These are phyloP conservation scores for Hygrophoropsis aurantiaca DNA, from an alignment of 768 basidiomycete species.

Conservation along the genomic window DNA sequence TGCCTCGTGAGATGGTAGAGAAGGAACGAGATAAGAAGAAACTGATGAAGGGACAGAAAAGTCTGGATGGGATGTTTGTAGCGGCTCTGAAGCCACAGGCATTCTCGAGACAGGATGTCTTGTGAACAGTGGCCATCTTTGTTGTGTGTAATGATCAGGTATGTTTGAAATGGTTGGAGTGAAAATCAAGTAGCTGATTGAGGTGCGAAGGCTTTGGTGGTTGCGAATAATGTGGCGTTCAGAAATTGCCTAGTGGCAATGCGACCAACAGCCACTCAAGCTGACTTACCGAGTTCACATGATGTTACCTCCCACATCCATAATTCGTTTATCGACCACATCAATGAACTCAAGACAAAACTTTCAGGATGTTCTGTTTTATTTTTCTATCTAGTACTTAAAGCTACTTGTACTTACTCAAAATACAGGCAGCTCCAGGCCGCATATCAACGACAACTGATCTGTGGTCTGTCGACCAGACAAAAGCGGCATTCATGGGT, in stretches of 20 bases:
- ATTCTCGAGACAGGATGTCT: constrained; percentile 11
- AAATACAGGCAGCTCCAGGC: constrained; percentile 9
- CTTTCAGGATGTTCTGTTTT: constrained; percentile 10
- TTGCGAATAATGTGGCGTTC: constrained; percentile 12
- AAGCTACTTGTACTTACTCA: background rate
- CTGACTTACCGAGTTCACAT: constrained; percentile 14
- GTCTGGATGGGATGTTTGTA: background rate
- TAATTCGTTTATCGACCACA: constrained; percentile 10
- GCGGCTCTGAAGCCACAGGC: background rate
- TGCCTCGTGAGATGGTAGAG: background rate
- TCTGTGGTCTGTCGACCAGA: constrained; percentile 17
- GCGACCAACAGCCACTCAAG: constrained; percentile 10
- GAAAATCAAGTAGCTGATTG: background rate
- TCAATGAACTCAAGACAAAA: constrained; percentile 3
- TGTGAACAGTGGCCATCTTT: constrained; percentile 11
- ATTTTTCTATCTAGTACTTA: background rate
- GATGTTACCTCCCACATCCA: constrained; percentile 15
- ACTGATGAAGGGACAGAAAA: background rate
- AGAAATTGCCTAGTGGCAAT: constrained; percentile 16
- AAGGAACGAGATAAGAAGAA: background rate
- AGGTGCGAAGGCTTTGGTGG: constrained; percentile 9
- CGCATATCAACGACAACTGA: constrained; percentile 12
- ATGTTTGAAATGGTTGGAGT: background rate
- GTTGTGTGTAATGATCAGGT: constrained; percentile 18
- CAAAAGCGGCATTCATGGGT: constrained; percentile 22